Conservation (phyloP, 768 basidiomycete species). For the Leccinum sublutescens region DNA sequence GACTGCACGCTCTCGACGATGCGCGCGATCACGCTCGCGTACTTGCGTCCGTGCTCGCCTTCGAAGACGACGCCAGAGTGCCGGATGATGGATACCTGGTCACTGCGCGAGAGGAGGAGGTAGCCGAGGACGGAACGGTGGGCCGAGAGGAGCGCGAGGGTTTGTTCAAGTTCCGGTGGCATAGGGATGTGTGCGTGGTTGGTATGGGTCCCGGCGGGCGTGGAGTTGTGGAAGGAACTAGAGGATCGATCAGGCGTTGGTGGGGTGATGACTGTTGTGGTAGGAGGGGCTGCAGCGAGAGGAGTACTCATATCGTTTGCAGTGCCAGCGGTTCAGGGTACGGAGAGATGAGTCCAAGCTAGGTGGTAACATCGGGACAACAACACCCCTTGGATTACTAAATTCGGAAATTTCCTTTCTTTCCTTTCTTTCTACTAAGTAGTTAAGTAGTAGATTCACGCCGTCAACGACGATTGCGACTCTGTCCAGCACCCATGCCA, state of each 20-base stretch:
- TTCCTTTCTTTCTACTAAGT: no score
- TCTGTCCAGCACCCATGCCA: slow-evolving; percentile 44
- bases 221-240: slow-evolving; percentile 1
- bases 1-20: slow-evolving; percentile 77
- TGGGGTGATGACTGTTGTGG: background rate
- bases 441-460: no score
- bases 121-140: slow-evolving; percentile 88
- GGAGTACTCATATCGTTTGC: slow-evolving; percentile 10
- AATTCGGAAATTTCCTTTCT: no score
- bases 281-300: background rate
- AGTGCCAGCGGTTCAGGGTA: no score
- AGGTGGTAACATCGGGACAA: no score
- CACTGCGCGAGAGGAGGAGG: slow-evolving; percentile 73
- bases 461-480: slow-evolving; percentile 45
- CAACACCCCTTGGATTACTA: no score
- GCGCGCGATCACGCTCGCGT: slow-evolving; percentile 65
- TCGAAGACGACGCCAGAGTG: slow-evolving; percentile 85
- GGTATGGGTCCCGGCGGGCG: slow-evolving; percentile 6
- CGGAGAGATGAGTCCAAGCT: no score
- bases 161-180: slow-evolving; percentile 82
- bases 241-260: slow-evolving; percentile 7
- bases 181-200: slow-evolving; percentile 31
- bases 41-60: slow-evolving; percentile 76
- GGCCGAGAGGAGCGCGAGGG: slow-evolving; percentile 68
- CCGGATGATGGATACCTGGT: slow-evolving; percentile 75